These are phyloP conservation scores for Clarireedia monteithiana DNA, from an alignment of 2,329 filamentous ascomycete genomes.

Conservation along the genomic window DNA sequence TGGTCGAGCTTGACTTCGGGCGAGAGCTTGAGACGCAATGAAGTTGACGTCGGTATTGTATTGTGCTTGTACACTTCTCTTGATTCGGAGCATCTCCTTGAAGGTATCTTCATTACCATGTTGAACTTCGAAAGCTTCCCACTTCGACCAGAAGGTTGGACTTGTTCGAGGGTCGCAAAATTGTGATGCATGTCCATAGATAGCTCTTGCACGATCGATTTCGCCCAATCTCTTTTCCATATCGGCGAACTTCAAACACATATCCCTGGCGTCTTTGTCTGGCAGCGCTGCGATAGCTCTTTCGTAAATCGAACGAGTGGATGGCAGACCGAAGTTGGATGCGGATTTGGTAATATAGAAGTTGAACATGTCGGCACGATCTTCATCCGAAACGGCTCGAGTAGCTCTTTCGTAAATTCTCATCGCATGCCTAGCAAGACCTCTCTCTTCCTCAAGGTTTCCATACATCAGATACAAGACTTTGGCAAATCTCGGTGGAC, in stretches of 20 bases:
- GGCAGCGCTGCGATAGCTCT: constrained; percentile 89
- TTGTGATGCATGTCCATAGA: constrained; percentile 93
- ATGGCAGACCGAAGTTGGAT: constrained; percentile 93
- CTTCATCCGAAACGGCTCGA: constrained; percentile 87
- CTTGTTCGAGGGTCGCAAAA: constrained; percentile 94
- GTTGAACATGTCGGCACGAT: constrained; percentile 95
- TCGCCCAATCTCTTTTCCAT: constrained; percentile 90
- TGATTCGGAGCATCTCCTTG: constrained; percentile 98
- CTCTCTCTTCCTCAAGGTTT: constrained; percentile 90
- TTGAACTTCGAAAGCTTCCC: constrained; percentile 95
- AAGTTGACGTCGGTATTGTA: constrained; percentile 99
- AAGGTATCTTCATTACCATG: constrained; percentile 99
- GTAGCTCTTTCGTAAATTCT: constrained; percentile 97
- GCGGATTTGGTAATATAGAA: constrained; percentile 99
- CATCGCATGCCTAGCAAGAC: constrained; percentile 93
- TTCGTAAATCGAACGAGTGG: constrained; percentile 92
- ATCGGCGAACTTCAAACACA: constrained; percentile 98
- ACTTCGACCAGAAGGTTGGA: constrained; percentile 87
- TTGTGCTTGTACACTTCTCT: constrained; percentile 92
- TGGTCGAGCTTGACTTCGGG: constrained; percentile 61
- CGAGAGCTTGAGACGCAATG: constrained; percentile 91
- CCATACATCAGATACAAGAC: constrained; percentile 97
- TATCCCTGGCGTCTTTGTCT: constrained; percentile 86
- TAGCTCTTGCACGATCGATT: constrained; percentile 89
- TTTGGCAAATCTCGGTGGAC: constrained; percentile 93